phyloP scores from a whole-genome alignment of 164 flowering plant genomes.

The Taxillus chinensis region DNA sequence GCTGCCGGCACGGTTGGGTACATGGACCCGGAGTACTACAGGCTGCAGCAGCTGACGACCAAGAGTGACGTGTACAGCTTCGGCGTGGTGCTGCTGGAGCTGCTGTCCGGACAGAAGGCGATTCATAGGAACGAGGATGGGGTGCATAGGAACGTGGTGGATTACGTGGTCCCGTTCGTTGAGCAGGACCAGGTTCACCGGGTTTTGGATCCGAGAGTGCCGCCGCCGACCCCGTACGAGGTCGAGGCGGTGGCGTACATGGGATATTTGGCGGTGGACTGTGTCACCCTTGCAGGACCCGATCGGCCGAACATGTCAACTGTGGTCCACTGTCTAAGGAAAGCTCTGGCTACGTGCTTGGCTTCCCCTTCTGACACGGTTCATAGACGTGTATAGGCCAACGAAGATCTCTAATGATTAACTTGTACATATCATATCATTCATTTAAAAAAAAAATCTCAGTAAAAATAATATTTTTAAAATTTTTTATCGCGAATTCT shows the following conservation, averaged over 20 bases:
- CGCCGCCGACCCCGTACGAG: conserved; percentile 74
- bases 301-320: conserved; percentile 67
- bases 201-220: conserved; percentile 48
- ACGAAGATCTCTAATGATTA: too few species aligned
- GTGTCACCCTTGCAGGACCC: conserved; percentile 46
- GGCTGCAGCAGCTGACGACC: conserved; percentile 46
- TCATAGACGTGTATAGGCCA: too few species aligned
- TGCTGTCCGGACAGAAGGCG: conserved; percentile 66
- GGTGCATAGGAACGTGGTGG: conserved; percentile 62
- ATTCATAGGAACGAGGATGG: conserved; percentile 47
- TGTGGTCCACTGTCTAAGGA: conserved; percentile 47
- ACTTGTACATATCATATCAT: too few species aligned
- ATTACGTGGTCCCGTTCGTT: conserved; percentile 57
- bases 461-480: too few species aligned
- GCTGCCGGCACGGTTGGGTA: conserved; percentile 88
- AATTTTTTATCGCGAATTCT: too few species aligned
- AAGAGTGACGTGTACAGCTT: conserved; percentile 88
- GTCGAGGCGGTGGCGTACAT: conserved; percentile 65
- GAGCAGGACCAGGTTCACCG: conserved; percentile 48
- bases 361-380: conserved; percentile 11
- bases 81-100: conserved; percentile 64
- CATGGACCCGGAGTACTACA: conserved; percentile 83
- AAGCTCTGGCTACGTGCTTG: conserved; percentile 47
- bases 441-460: too few species aligned
- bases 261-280: conserved; percentile 68